Evolutionary conservation across 257 asterid genomes (phyloP).

Genomic region (Rubia yunnanensis): DNA sequence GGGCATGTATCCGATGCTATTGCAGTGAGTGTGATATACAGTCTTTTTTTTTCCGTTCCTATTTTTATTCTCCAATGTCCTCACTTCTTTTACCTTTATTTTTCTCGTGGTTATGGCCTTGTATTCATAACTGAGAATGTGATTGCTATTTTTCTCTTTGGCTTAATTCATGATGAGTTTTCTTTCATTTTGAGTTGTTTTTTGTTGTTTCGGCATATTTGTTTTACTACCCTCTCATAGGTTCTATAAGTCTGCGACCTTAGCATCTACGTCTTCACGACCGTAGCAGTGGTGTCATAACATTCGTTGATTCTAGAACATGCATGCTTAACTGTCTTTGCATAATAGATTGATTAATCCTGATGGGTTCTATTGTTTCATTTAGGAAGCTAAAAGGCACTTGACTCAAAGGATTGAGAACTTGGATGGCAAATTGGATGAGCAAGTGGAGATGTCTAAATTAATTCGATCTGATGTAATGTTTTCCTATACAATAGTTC

Average conservation of each 20-base stretch:
- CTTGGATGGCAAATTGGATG: conserved; percentile 85
- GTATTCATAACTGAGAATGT: not conserved
- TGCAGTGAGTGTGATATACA: conserved; percentile 37
- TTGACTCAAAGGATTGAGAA: conserved; percentile 92
- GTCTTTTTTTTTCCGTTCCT: not conserved
- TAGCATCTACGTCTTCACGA: not conserved
- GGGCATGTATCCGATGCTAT: conserved; percentile 80
- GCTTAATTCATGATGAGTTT: not conserved
- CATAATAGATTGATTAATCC: not conserved
- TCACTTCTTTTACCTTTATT: not conserved
- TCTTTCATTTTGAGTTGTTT: not conserved
- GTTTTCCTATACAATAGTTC: conserved; percentile 13
- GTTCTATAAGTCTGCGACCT: not conserved
- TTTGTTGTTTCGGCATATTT: not conserved
- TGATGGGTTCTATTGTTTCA: conserved; percentile 3
- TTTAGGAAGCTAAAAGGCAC: conserved; percentile 81
- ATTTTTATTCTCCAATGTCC: not conserved
- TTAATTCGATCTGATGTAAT: conserved; percentile 64
- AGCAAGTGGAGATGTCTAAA: conserved; percentile 77
- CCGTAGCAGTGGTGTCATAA: not conserved
- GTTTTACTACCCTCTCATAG: not conserved
- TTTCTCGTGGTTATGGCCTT: not conserved
- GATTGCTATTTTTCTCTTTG: not conserved
- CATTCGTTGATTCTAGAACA: not conserved
- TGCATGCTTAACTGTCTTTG: not conserved